Evolutionary conservation across 2,329 filamentous ascomycete genomes (phyloP).

Genomic region (Ophiosphaerella herpotricha): DNA sequence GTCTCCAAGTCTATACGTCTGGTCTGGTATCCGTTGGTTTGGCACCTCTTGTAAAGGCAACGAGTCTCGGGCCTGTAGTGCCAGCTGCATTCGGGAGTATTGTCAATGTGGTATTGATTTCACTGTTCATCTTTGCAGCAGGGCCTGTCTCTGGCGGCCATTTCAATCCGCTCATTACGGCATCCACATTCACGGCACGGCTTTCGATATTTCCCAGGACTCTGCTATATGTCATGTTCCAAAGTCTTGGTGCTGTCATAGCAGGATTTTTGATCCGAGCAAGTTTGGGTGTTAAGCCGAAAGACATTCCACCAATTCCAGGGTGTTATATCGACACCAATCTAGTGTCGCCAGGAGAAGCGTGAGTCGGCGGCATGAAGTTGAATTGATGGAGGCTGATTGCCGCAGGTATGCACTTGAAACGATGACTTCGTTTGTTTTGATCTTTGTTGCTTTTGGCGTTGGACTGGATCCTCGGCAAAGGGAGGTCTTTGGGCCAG

Average conservation of each 20-base stretch:
- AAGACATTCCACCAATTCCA: constrained; percentile 15
- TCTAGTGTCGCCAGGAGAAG: constrained; percentile 46
- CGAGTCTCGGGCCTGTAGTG: constrained; percentile 36
- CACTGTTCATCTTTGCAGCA: constrained; percentile 57
- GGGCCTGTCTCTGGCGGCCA: constrained; percentile 57
- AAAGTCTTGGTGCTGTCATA: constrained; percentile 52
- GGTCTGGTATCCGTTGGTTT: constrained; percentile 23
- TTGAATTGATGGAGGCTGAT: constrained; percentile 1
- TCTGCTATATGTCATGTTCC: constrained; percentile 54
- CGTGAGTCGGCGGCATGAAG: constrained; percentile 17
- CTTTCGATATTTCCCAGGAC: constrained; percentile 56
- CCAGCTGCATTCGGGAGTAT: constrained; percentile 42
- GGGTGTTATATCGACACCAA: constrained; percentile 36
- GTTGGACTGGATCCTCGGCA: constrained; percentile 60
- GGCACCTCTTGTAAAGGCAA: constrained; percentile 6
- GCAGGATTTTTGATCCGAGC: constrained; percentile 51
- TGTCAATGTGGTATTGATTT: constrained; percentile 48
- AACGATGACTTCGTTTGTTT: constrained; percentile 51
- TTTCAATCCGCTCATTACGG: constrained; percentile 59
- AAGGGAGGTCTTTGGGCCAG: constrained; percentile 54
- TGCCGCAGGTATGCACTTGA: constrained; percentile 51
- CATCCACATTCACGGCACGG: constrained; percentile 57
- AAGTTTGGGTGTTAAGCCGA: constrained; percentile 20
- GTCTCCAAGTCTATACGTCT: constrained; percentile 27
- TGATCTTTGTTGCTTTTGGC: constrained; percentile 58